A percentile compares a stretch with the other conserved stretches of the same genome.
These are phyloP conservation scores for Coelastrella sp. DNA, from an alignment of 139 green algal species.

Conservation along the genomic window DNA sequence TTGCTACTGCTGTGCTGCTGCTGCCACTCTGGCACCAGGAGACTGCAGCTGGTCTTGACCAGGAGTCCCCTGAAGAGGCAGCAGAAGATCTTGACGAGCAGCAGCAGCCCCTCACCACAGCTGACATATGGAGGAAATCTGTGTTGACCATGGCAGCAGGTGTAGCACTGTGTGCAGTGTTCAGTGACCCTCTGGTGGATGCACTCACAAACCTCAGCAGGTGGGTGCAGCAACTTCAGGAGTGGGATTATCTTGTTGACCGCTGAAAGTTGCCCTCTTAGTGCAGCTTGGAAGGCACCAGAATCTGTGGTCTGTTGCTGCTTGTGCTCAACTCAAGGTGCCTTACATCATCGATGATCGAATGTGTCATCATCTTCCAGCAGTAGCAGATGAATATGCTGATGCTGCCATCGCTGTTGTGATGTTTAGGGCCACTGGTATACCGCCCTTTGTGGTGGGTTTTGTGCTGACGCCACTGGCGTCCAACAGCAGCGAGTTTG, in stretches of 20 bases:
- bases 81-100: slow-evolving; percentile 47
- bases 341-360: too few species aligned
- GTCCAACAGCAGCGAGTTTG: slow-evolving; percentile 75
- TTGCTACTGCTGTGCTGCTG: background rate
- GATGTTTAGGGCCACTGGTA: slow-evolving; percentile 50
- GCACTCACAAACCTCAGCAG: slow-evolving; percentile 62
- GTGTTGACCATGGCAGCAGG: slow-evolving; percentile 44
- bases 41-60: slow-evolving; percentile 41
- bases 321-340: too few species aligned
- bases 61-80: slow-evolving; percentile 42
- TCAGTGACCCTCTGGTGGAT: slow-evolving; percentile 68
- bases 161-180: slow-evolving; percentile 52
- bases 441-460: slow-evolving; percentile 76
- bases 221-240: too few species aligned
- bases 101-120: background rate
- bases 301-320: too few species aligned
- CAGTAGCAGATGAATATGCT: background rate
- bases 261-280: too few species aligned
- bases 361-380: background rate
- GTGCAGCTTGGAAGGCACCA: too few species aligned
- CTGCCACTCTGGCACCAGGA: slow-evolving; percentile 25
- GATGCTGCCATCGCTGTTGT: background rate
- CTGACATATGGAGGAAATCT: slow-evolving; percentile 37
- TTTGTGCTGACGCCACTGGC: slow-evolving; percentile 76
- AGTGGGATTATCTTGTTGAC: too few species aligned